Conservation (phyloP, 306 rosid species). For the Vachellia pachyceras region DNA sequence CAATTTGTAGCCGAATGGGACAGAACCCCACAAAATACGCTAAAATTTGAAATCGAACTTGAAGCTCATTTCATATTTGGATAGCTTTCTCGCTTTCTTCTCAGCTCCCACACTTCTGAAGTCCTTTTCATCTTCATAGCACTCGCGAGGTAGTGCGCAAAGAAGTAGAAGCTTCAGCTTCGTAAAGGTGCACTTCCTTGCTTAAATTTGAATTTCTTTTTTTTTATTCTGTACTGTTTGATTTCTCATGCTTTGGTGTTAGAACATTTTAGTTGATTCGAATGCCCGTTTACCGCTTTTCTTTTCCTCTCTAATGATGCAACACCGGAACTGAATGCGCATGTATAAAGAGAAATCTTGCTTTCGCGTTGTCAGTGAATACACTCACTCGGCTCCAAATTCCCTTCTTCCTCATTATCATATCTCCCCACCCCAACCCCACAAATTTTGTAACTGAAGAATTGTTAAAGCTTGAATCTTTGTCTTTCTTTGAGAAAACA, state of each 20-base stretch:
- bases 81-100: not conserved
- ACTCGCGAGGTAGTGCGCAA: not conserved
- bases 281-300: not conserved
- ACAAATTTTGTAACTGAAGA: not conserved
- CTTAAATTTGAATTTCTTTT: not conserved
- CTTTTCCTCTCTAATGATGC: not conserved
- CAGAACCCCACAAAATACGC: not conserved
- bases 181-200: constrained; percentile 27
- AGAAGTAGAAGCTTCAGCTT: constrained; percentile 9
- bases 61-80: not conserved
- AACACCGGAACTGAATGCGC: not conserved
- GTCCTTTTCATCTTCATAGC: not conserved
- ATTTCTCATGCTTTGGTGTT: not conserved
- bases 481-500: not conserved
- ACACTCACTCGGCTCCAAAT: not conserved
- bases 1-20: not conserved
- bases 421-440: too few species aligned
- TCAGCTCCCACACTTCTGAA: not conserved
- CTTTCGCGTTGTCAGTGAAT: not conserved
- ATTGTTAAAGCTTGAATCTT: not conserved
- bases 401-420: not conserved
- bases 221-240: constrained; percentile 4
- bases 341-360: not conserved
- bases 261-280: not conserved
- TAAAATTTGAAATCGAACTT: not conserved